phyloP scores from a whole-genome alignment of 2,329 filamentous ascomycete genomes.

The Cercospora sp. region DNA sequence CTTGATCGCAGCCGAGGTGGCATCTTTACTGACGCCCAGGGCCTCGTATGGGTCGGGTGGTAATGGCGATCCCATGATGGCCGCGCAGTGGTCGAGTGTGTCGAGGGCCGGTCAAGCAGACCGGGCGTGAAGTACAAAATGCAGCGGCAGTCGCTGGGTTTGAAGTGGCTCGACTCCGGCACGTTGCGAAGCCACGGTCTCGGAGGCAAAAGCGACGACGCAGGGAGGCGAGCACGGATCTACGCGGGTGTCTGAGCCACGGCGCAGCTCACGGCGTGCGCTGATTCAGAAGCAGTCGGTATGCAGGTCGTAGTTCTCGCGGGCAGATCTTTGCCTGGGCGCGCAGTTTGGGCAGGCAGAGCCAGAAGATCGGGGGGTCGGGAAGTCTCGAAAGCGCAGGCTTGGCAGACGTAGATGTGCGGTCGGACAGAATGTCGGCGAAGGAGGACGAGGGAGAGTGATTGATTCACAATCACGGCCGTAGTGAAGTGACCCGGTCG shows the following conservation, averaged over 20 bases:
- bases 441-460: neutral
- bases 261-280: neutral
- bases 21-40: constrained; percentile 69
- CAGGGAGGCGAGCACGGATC: constrained; percentile 8
- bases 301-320: constrained; percentile 10
- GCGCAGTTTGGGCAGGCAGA: neutral
- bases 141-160: constrained; percentile 6
- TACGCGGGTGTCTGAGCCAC: constrained; percentile 5
- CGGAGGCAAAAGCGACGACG: constrained; percentile 9
- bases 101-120: constrained; percentile 21
- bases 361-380: constrained; percentile 1
- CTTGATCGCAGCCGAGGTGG: constrained; percentile 79
- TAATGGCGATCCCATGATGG: constrained; percentile 34
- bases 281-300: constrained; percentile 1
- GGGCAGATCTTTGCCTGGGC: neutral
- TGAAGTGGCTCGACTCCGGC: neutral
- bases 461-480: neutral
- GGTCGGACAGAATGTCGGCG: neutral
- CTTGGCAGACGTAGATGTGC: constrained; percentile 1
- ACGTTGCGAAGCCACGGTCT: neutral
- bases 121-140: constrained; percentile 11
- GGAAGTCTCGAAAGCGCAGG: neutral
- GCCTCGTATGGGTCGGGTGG: constrained; percentile 80
- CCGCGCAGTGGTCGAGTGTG: neutral
- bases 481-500: neutral